These are phyloP conservation scores for Pestalotiopsis sp. DNA, from an alignment of 2,329 filamentous ascomycete genomes.

Conservation along the genomic window DNA sequence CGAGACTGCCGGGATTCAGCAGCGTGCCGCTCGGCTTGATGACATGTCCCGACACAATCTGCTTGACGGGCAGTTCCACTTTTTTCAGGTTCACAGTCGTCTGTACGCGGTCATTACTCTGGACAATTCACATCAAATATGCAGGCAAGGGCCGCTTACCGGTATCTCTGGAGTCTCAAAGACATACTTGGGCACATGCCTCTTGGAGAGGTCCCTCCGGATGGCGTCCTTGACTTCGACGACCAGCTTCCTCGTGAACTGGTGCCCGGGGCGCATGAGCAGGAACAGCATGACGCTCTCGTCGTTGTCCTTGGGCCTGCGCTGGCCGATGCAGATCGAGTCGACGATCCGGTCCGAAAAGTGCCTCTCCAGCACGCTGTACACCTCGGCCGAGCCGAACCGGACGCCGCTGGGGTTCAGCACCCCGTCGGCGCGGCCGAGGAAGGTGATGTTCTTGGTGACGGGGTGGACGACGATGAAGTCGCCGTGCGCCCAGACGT, in stretches of 20 bases:
- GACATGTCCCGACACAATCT: constrained; percentile 74
- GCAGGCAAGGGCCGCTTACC: constrained; percentile 47
- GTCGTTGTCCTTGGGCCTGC: constrained; percentile 58
- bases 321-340: constrained; percentile 79
- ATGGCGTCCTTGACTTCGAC: constrained; percentile 65
- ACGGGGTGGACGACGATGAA: constrained; percentile 71
- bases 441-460: constrained; percentile 66
- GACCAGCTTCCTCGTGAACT: constrained; percentile 57
- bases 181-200: constrained; percentile 77
- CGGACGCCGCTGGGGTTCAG: constrained; percentile 78
- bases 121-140: neutral
- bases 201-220: constrained; percentile 64
- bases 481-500: constrained; percentile 83
- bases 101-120: constrained; percentile 38
- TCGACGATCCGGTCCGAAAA: constrained; percentile 68
- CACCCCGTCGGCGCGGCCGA: constrained; percentile 76
- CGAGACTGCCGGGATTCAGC: constrained; percentile 72
- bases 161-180: constrained; percentile 83
- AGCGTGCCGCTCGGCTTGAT: constrained; percentile 78
- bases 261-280: constrained; percentile 56
- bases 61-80: constrained; percentile 81
- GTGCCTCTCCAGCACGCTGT: constrained; percentile 68
- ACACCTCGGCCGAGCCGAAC: constrained; percentile 81
- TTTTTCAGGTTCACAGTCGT: constrained; percentile 85
- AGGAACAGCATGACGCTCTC: constrained; percentile 59